phyloP scores from a whole-genome alignment of 139 green algal genomes.

The Coccomyxa sp. region DNA sequence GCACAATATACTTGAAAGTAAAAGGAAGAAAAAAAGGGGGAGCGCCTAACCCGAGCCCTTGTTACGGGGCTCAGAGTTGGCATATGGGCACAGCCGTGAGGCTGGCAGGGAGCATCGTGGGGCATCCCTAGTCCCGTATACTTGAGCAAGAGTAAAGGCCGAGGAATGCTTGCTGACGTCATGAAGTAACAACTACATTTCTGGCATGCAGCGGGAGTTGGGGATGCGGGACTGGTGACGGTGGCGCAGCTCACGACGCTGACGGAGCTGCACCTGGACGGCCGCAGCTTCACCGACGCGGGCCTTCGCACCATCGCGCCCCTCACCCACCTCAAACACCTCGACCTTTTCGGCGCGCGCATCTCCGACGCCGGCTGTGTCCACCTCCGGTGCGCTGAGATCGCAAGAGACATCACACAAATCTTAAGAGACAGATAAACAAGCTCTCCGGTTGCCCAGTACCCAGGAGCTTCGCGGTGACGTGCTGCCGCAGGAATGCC shows the following conservation, averaged over 20 bases:
- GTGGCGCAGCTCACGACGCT: slow-evolving; percentile 21
- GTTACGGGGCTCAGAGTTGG: no score
- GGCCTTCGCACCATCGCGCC: slow-evolving; percentile 26
- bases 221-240: slow-evolving; percentile 29
- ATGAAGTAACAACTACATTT: no score
- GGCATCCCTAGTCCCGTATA: no score
- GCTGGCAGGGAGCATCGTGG: no score
- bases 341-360: slow-evolving; percentile 48
- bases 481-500: background rate
- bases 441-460: background rate
- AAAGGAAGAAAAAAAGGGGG: no score
- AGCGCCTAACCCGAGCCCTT: no score
- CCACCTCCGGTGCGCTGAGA: slow-evolving; percentile 19
- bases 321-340: slow-evolving; percentile 31
- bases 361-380: slow-evolving; percentile 37
- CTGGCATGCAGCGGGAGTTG: slow-evolving; percentile 14
- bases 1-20: no score
- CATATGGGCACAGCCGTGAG: no score
- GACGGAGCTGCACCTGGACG: slow-evolving; percentile 42
- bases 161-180: no score
- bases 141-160: no score
- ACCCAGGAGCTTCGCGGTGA: background rate
- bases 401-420: background rate
- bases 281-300: slow-evolving; percentile 25
- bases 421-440: no score